Conservation (phyloP, 73 alveolate species). For the Paramecium bursaria region DNA sequence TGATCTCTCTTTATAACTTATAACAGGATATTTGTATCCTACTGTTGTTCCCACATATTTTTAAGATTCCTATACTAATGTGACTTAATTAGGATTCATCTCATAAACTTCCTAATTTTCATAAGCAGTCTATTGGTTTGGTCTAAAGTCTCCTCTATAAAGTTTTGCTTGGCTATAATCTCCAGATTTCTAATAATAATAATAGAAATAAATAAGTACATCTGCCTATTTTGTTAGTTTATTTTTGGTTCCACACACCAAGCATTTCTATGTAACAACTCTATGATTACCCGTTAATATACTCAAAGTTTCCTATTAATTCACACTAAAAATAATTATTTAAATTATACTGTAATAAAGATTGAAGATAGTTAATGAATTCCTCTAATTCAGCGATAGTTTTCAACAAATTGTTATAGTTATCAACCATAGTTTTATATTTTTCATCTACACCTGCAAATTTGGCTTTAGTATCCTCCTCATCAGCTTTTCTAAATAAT, state of each 20-base stretch:
- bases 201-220: constrained; percentile 19
- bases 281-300: constrained; percentile 60
- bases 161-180: constrained; percentile 41
- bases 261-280: constrained; percentile 53
- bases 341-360: constrained; percentile 21
- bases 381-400: constrained; percentile 6
- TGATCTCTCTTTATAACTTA: constrained; percentile 3
- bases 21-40: constrained; percentile 49
- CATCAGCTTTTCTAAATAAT: constrained; percentile 44
- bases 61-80: not conserved
- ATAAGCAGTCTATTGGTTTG: constrained; percentile 25
- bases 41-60: constrained; percentile 55
- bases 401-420: constrained; percentile 1
- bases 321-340: constrained; percentile 31
- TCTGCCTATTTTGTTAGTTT: constrained; percentile 38
- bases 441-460: constrained; percentile 57
- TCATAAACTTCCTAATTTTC: constrained; percentile 61
- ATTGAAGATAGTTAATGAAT: constrained; percentile 24
- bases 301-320: constrained; percentile 49
- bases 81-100: constrained; percentile 35
- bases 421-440: constrained; percentile 46
- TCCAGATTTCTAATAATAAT: not conserved
- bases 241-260: constrained; percentile 30
- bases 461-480: constrained; percentile 40
- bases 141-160: constrained; percentile 51